phyloP scores from a whole-genome alignment of 257 asterid species.

The Leptodermis oblonga region DNA sequence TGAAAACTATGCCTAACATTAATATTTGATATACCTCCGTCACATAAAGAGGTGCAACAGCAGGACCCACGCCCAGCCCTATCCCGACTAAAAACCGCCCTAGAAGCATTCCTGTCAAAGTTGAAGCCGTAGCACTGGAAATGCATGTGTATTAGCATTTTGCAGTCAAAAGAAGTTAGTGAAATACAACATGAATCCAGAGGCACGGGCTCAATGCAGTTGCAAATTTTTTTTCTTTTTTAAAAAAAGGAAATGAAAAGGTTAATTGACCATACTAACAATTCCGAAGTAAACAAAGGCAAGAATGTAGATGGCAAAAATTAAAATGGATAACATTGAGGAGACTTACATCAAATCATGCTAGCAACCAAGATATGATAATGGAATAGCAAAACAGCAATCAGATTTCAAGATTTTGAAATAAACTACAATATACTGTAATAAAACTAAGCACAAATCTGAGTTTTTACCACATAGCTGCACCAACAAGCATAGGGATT shows the following conservation, averaged over 20 bases:
- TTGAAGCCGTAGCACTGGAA: constrained; percentile 68
- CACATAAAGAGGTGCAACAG: constrained; percentile 85
- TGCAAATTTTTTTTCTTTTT: neutral
- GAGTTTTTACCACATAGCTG: constrained; percentile 50
- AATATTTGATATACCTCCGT: constrained; percentile 59
- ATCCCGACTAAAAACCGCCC: constrained; percentile 83
- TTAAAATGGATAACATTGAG: neutral
- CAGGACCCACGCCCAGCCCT: constrained; percentile 92
- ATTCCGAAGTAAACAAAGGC: no score
- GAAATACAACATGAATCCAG: neutral
- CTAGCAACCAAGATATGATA: neutral
- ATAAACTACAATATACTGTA: neutral
- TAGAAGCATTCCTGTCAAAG: constrained; percentile 70
- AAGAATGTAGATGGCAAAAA: neutral
- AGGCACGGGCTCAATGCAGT: neutral
- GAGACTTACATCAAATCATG: neutral
- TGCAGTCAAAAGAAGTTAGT: constrained; percentile 13
- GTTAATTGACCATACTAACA: neutral
- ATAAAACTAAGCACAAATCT: neutral
- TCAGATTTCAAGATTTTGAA: neutral
- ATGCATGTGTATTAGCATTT: constrained; percentile 23
- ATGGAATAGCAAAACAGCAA: neutral
- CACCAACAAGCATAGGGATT: constrained; percentile 79
- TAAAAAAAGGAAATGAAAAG: no score
- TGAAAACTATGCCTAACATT: neutral